phyloP scores from a whole-genome alignment of 495 filamentous ascomycete species.

The Trichoderma erinaceum region DNA sequence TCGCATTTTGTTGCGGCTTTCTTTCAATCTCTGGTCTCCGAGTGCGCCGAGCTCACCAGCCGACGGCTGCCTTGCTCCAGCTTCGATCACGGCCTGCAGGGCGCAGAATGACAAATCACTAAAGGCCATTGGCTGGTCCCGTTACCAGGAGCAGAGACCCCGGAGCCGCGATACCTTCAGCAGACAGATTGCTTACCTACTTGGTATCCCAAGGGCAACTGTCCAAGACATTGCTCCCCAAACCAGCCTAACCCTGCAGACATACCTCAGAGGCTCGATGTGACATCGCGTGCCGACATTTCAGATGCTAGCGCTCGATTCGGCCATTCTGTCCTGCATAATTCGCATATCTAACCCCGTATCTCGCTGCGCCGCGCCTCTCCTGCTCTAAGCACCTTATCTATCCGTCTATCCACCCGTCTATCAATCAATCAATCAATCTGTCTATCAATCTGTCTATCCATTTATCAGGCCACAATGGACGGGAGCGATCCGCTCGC shows the following conservation, averaged over 20 bases:
- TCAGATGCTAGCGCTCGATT: slow-evolving; percentile 1
- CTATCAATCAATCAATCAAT: not conserved
- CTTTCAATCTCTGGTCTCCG: not conserved
- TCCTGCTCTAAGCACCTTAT: not conserved
- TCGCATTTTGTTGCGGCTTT: not conserved
- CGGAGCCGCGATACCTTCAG: not conserved
- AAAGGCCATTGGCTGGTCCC: not conserved
- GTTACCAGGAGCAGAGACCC: not conserved
- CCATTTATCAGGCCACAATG: not conserved
- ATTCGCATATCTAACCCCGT: not conserved
- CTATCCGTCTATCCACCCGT: not conserved
- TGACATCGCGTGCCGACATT: not conserved
- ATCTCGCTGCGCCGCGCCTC: not conserved
- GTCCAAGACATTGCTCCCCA: not conserved
- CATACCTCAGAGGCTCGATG: not conserved
- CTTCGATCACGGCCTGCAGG: not conserved
- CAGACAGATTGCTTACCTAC: not conserved
- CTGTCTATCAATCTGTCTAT: not conserved
- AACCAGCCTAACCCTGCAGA: not conserved
- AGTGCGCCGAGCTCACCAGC: not conserved
- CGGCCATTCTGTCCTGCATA: not conserved
- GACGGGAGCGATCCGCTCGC: not conserved
- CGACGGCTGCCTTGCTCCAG: not conserved
- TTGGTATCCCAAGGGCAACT: not conserved
- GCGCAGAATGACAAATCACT: slow-evolving; percentile 2